Evolutionary conservation across 768 basidiomycete genomes (phyloP).

Genomic region (Boletus barrowsii): DNA sequence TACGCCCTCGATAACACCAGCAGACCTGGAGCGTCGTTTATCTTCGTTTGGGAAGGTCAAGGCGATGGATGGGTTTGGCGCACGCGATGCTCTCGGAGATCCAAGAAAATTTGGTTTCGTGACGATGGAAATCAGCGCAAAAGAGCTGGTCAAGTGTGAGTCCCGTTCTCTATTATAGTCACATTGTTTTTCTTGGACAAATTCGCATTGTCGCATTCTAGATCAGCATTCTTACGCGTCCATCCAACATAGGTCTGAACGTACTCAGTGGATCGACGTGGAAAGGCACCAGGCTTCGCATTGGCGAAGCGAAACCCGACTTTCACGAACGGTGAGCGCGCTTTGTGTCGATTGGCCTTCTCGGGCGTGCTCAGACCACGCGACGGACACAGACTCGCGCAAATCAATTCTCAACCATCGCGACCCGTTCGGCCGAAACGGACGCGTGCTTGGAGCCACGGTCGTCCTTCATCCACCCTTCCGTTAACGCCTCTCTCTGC

Average conservation of each 20-base stretch:
- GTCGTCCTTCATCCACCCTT: slow-evolving; percentile 59
- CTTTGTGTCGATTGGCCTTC: neutral
- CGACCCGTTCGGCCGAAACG: slow-evolving; percentile 39
- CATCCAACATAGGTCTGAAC: slow-evolving; percentile 56
- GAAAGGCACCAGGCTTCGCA: slow-evolving; percentile 82
- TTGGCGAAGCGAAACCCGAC: slow-evolving; percentile 82
- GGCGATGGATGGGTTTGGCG: slow-evolving; percentile 67
- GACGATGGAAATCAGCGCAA: slow-evolving; percentile 46
- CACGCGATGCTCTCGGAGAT: slow-evolving; percentile 59
- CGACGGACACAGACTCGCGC: slow-evolving; percentile 6
- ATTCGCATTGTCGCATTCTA: neutral
- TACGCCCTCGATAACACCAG: slow-evolving; percentile 56
- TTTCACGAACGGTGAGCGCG: slow-evolving; percentile 53
- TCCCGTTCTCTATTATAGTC: neutral
- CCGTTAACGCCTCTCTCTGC: slow-evolving; percentile 60
- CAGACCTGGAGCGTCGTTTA: slow-evolving; percentile 57
- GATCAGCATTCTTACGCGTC: slow-evolving; percentile 1
- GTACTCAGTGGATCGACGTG: slow-evolving; percentile 77
- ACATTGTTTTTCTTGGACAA: neutral
- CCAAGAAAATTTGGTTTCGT: slow-evolving; percentile 72
- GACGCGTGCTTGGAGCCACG: slow-evolving; percentile 37
- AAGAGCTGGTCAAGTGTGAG: slow-evolving; percentile 65
- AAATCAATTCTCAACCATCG: slow-evolving; percentile 15
- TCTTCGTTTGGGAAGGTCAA: slow-evolving; percentile 67
- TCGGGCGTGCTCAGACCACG: neutral